Evolutionary conservation across 257 asterid species (phyloP).

Genomic region (Scutellaria galericulata): DNA sequence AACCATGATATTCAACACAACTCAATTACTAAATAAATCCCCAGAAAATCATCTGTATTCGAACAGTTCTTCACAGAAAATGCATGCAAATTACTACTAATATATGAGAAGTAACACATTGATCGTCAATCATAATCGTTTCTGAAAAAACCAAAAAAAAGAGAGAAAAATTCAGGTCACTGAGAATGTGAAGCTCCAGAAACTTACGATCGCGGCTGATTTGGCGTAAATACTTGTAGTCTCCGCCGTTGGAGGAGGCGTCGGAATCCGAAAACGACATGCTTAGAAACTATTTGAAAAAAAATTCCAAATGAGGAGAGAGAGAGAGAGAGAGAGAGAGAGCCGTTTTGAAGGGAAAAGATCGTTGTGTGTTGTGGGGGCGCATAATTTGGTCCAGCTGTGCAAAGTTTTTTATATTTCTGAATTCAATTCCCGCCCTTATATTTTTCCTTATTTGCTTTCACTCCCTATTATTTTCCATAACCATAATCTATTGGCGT

Average conservation of each 20-base stretch:
- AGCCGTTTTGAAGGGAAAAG: conserved; percentile 53
- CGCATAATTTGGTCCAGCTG: conserved; percentile 60
- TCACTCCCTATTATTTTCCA: neutral
- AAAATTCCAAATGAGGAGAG: conserved; percentile 20
- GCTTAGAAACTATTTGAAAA: conserved; percentile 6
- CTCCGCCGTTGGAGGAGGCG: conserved; percentile 60
- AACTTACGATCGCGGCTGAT: conserved; percentile 79
- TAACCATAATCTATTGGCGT: too few species aligned
- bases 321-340: conserved; percentile 14
- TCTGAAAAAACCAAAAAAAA: neutral
- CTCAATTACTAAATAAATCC: conserved; percentile 13
- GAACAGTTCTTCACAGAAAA: neutral
- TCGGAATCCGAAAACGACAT: conserved; percentile 74
- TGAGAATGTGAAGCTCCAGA: conserved; percentile 12
- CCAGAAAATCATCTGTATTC: neutral
- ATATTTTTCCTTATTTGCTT: neutral
- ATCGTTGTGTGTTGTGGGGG: conserved; percentile 62
- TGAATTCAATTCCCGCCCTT: conserved; percentile 1
- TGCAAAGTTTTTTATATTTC: conserved; percentile 7
- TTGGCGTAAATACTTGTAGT: conserved; percentile 73
- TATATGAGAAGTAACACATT: neutral
- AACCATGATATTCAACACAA: neutral
- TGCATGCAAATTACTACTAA: neutral
- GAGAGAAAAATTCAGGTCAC: neutral
- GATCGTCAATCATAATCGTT: neutral